Conservation (phyloP, 2,329 filamentous ascomycete genomes). For the Bisporella sp. region DNA sequence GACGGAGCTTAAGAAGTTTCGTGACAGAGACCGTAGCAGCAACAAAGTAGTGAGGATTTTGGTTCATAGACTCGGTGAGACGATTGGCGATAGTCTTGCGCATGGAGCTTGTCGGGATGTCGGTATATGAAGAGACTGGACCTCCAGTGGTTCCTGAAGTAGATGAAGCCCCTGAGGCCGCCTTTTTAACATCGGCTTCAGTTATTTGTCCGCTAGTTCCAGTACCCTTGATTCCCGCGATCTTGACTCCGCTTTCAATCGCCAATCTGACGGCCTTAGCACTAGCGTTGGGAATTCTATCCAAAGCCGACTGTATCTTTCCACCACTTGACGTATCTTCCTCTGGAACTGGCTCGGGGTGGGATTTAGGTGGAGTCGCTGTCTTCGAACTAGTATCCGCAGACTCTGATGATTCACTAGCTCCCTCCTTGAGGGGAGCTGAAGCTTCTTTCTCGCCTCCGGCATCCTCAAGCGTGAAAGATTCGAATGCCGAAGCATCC, state of each 20-base stretch:
- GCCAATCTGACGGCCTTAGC: constrained; percentile 75
- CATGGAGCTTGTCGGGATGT: constrained; percentile 83
- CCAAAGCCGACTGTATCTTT: constrained; percentile 74
- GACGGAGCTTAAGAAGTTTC: constrained; percentile 94
- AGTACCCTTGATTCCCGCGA: constrained; percentile 77
- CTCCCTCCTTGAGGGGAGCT: constrained; percentile 58
- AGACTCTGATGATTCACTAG: constrained; percentile 54
- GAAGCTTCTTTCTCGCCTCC: constrained; percentile 70
- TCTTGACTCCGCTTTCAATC: constrained; percentile 72
- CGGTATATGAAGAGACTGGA: constrained; percentile 66
- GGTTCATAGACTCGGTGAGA: constrained; percentile 79
- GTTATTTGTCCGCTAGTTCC: constrained; percentile 83
- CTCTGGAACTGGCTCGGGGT: constrained; percentile 59
- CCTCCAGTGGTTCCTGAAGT: constrained; percentile 50
- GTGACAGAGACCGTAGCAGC: constrained; percentile 82
- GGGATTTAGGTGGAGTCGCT: constrained; percentile 48
- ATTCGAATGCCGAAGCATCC: constrained; percentile 82
- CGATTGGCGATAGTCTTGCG: constrained; percentile 95
- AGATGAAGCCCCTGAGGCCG: constrained; percentile 43
- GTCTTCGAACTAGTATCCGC: constrained; percentile 49
- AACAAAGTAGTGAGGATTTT: constrained; percentile 99
- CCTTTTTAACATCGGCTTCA: constrained; percentile 90
- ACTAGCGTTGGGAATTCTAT: constrained; percentile 70
- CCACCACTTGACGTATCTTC: constrained; percentile 70
- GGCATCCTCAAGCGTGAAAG: constrained; percentile 82